These are phyloP conservation scores for Cucurbita argyrosperma DNA, from an alignment of 306 rosid species.

Conservation along the genomic window DNA sequence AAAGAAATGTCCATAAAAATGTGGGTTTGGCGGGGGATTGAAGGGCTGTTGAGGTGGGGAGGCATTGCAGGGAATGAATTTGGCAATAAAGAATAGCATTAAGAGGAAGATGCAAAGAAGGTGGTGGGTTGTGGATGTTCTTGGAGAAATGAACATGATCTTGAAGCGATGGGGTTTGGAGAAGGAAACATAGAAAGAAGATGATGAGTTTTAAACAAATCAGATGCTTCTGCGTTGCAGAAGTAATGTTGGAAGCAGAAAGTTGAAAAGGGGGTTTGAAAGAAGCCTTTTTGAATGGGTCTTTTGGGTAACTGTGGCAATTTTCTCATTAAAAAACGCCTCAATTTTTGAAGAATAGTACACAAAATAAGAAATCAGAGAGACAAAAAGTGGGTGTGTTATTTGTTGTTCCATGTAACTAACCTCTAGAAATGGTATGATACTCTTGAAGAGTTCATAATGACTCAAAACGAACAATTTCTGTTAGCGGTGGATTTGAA, in stretches of 20 bases:
- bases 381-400: no score
- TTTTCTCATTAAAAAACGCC: not conserved
- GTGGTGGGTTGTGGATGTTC: constrained; percentile 7
- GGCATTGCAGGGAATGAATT: constrained; percentile 23
- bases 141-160: constrained; percentile 37
- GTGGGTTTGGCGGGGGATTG: constrained; percentile 38
- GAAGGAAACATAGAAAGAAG: constrained; percentile 6
- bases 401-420: no score
- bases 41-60: constrained; percentile 32
- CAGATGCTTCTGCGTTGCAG: constrained; percentile 38
- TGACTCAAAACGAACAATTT: no score
- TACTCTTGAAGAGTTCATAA: no score
- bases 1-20: constrained; percentile 52
- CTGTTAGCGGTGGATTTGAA: no score
- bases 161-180: not conserved
- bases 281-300: constrained; percentile 42
- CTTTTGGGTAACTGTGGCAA: constrained; percentile 17
- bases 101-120: constrained; percentile 22
- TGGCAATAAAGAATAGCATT: constrained; percentile 11
- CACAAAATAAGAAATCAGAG: no score
- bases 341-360: no score
- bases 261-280: constrained; percentile 34
- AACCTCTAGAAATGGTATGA: no score
- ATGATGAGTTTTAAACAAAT: constrained; percentile 27
- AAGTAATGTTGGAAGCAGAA: constrained; percentile 40